Base-by-base conservation (phyloP, 73 alveolate species). In the Paramecium pentaurelia region DNA sequence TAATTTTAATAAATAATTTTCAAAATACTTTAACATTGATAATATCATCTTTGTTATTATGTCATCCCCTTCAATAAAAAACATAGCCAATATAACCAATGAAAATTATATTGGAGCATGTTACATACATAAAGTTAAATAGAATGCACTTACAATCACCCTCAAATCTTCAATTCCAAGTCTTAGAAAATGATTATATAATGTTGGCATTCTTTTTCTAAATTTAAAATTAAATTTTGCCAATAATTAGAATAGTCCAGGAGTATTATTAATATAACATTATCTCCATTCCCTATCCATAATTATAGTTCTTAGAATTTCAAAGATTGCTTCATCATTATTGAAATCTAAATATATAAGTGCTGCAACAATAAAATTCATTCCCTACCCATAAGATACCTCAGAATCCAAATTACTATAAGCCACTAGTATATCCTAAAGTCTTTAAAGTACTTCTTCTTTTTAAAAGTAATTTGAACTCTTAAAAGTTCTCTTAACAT, bases 271-370 rank as follows among this genome's bases (percentile, higher is more conserved):
- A n/a, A 38, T 38, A 18, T 75, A 75, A 4, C 38, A 11, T 20
- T 30, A 75, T 75, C 88, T 75, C 88, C 88, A 75, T 3, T 75
- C 88, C n/a, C 40, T 75, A 75, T 75, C 88, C 60, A 75, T 38
- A 3, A 75, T 42, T 75, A 75, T 75, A 2, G 58, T 38, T 75
- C 88, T 75, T 36, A 75, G 11, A 12, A 75, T 75, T 25, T 75
- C 60, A 42, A 75, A 75, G 9, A 75, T 75, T 0, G 60, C 60
- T 42, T 75, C 88, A 36, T 75, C 88, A 75, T 75, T 42, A 36
- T 38, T 42, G 28, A 30, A 38, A 22, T 75, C 88, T n/a, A 75
- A 36, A 38, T 75, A 75, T 10, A 75, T 30, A 0, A 75, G 27
- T 0, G 59, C 88, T 16, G 88, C 88, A 4, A 75, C 88, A 14